Conservation (phyloP, 257 asterid species). For the Leonotis leonurus region DNA sequence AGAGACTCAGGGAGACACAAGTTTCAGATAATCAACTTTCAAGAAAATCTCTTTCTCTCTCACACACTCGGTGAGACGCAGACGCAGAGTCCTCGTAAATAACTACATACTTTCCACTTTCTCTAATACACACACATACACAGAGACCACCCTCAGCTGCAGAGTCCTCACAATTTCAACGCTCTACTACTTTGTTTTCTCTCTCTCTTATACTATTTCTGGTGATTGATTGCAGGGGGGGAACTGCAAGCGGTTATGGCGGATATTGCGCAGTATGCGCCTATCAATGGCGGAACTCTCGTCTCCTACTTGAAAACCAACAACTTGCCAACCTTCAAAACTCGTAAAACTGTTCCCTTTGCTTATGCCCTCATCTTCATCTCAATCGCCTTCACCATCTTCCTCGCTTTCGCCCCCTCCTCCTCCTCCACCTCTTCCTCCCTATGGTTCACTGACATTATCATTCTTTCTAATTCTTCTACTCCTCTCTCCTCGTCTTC, state of each 20-base stretch:
- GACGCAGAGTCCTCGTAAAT: no score
- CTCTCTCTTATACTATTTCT: background rate
- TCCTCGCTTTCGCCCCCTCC: slow-evolving; percentile 67
- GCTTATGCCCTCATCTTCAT: slow-evolving; percentile 46
- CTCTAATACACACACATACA: background rate
- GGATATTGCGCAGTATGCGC: slow-evolving; percentile 47
- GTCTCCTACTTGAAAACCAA: slow-evolving; percentile 55
- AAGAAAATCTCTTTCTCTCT: background rate
- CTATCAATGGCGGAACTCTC: slow-evolving; percentile 43
- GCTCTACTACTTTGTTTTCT: background rate
- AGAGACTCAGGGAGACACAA: background rate
- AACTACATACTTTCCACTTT: no score
- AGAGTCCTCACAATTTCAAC: background rate
- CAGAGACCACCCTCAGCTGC: background rate
- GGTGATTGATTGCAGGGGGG: no score
- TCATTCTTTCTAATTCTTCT: slow-evolving; percentile 6
- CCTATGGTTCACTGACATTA: slow-evolving; percentile 47
- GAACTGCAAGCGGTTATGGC: slow-evolving; percentile 36
- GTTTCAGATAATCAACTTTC: slow-evolving; percentile 1
- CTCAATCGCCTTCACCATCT: slow-evolving; percentile 61
- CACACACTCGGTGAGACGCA: no score
- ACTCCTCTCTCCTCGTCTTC: slow-evolving; percentile 17
- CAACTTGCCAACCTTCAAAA: slow-evolving; percentile 36
- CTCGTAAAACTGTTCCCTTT: slow-evolving; percentile 36
- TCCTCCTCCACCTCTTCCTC: slow-evolving; percentile 62